A percentile compares a stretch with the other conserved stretches of the same genome.
Conservation (phyloP, 1,284 basidiomycete species). For the Cryptococcus hybrid region DNA sequence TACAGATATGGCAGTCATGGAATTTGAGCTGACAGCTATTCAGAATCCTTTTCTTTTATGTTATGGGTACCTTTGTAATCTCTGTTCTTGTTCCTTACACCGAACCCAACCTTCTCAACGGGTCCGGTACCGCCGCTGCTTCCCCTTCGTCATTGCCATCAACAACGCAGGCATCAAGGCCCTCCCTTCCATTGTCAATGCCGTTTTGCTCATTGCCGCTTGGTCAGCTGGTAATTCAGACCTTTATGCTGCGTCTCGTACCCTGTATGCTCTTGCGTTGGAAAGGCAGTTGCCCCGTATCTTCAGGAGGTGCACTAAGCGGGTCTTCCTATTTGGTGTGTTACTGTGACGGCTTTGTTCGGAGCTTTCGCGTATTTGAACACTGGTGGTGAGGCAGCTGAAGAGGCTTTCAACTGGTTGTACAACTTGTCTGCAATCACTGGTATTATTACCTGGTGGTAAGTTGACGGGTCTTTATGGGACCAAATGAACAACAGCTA, state of each 20-base stretch:
- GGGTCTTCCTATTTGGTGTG: slow-evolving; percentile 66
- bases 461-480: slow-evolving; percentile 9
- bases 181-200: slow-evolving; percentile 59
- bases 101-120: slow-evolving; percentile 60
- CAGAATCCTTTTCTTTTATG: slow-evolving; percentile 2
- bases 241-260: slow-evolving; percentile 36
- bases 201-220: slow-evolving; percentile 27
- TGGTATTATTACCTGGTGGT: slow-evolving; percentile 63
- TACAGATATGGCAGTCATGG: not conserved
- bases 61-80: slow-evolving; percentile 51
- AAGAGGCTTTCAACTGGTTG: slow-evolving; percentile 56
- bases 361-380: slow-evolving; percentile 58
- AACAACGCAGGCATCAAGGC: slow-evolving; percentile 65
- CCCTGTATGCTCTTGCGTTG: slow-evolving; percentile 50
- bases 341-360: slow-evolving; percentile 56
- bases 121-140: slow-evolving; percentile 52
- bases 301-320: slow-evolving; percentile 61
- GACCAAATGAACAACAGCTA: slow-evolving; percentile 4
- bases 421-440: slow-evolving; percentile 67
- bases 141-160: slow-evolving; percentile 66
- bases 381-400: slow-evolving; percentile 28
- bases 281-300: slow-evolving; percentile 52
- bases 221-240: slow-evolving; percentile 29
- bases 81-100: slow-evolving; percentile 76
- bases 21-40: slow-evolving; percentile 28